Base-by-base conservation (phyloP, 108 stramenopile species). In the Nitzschia sp. region DNA sequence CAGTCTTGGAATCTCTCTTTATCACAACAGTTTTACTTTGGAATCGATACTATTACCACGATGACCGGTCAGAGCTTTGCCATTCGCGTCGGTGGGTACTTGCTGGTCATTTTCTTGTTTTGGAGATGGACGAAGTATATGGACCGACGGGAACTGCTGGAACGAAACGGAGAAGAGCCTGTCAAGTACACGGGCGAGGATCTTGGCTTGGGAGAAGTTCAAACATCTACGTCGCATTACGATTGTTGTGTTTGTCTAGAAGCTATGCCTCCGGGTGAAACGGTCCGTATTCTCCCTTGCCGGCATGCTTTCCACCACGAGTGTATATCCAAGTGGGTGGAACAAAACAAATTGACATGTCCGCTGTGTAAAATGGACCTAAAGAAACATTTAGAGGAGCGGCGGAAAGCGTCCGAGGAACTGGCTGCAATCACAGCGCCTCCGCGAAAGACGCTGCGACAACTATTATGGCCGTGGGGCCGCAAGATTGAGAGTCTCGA, bases 331-430 rank as follows among this genome's bases (percentile, higher is more conserved):
- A 54, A 54, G 0, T 67, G 66, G 66, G 36, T 67, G 15, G 31
- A 54, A 0, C 28, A 67, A 24, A 18, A 26, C 19, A 55, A 54
- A 28, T 42, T 28, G 3, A 55, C 33, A 26, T 67, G 66, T 55
- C 66, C 66, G 8, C 30, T 67, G 54, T 67, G 66, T 36, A 67
- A 67, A n/a, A 51, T 67, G 47, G 66, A 67, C 42, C 29, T 67
- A n/a, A 25, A 19, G 15, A 28, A 55, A 15, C 66, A 67, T 36
- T 56, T 67, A 1, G 54, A 1, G 32, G 66, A 67, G n/a, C 54
- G 48, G 33, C 28, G 48, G 31, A 30, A 36, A 1, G 66, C 66
- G 1, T 53, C 26, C 5, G 9, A 27, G n/a, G 61, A 62, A 25
- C 42, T 62, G 38, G 61, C 18, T 54, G 54, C 32, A 17, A 54